Evolutionary conservation across 495 filamentous ascomycete genomes (phyloP), one percentile per base, ranked within the genome.

Genomic region (Trichoderma reesei): DNA sequence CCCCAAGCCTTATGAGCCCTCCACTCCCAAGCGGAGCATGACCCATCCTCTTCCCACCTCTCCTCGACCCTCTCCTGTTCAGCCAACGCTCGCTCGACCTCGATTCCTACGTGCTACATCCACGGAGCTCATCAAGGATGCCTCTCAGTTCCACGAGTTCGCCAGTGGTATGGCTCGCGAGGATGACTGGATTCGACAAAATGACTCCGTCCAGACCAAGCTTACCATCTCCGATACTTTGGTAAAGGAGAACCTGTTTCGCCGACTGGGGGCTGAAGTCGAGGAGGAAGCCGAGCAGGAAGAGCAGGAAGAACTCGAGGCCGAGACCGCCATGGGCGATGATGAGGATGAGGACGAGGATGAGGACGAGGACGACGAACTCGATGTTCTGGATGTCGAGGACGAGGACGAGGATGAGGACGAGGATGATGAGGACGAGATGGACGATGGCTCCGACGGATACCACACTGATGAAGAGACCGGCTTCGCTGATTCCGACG

Each of bases 381-480:
- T 83, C 41, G 79, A 75, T 31, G 82, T 84, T 62, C 13, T 54
- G 20, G 48, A 54, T 16, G 3, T 54, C 8, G 74, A 76, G 5
- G 76, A 75, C 11, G 75, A 77, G 0, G 75, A 76, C 36, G 78
- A 76, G 2, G 81, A 81, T 31, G 80, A 82, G 26, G 76, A 79
- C 16, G 74, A 78, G 6, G 80, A 80, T 1, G 75, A 77, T 5
- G 66, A 69, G 42, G 62, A 64, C 2, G 73, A 79, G 41, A 78
- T 78, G 37, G 74, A 72, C 26, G 82, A 76, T 11, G 90, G 87
- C 60, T 80, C 80, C 41, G 89, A 87, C 70, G 90, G 90, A 11
- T 92, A 93, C 68, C 90, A 96, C 68, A 94, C 92, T n/a, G 93
- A 98, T 72, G 91, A 96, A 69, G 94, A 98, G 76, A 86, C 86